Conservation (phyloP, 116 monocot genomes). For the Trichopus zeylanicus region DNA sequence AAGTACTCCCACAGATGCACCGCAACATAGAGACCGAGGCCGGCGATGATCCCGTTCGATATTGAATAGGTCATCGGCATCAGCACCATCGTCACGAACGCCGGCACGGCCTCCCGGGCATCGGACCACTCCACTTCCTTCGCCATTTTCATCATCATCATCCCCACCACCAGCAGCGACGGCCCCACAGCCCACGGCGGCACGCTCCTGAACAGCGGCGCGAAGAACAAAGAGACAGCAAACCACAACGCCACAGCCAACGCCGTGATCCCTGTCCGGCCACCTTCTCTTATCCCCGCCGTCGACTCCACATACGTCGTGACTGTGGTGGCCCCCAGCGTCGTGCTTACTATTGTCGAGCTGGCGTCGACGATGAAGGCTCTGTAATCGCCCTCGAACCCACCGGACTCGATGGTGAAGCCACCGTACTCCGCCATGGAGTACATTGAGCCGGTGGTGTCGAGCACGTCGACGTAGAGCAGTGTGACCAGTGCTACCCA, state of each 20-base stretch:
- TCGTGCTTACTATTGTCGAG: slow-evolving; percentile 33
- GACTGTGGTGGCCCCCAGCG: slow-evolving; percentile 53
- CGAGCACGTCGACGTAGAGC: slow-evolving; percentile 60
- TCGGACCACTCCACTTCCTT: slow-evolving; percentile 62
- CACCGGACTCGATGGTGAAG: slow-evolving; percentile 28
- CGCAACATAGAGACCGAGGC: slow-evolving; percentile 32
- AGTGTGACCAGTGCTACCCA: slow-evolving; percentile 45
- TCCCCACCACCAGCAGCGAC: slow-evolving; percentile 61
- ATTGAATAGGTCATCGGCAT: slow-evolving; percentile 70
- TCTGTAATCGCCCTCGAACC: slow-evolving; percentile 58
- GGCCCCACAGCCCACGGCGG: slow-evolving; percentile 78
- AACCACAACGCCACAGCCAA: slow-evolving; percentile 36
- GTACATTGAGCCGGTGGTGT: slow-evolving; percentile 67
- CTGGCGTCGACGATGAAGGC: slow-evolving; percentile 53
- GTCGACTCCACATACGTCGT: slow-evolving; percentile 66
- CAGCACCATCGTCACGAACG: slow-evolving; percentile 57
- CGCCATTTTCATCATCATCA: slow-evolving; percentile 59
- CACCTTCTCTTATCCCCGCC: slow-evolving; percentile 55
- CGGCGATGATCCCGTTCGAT: slow-evolving; percentile 57
- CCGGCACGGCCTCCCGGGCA: slow-evolving; percentile 43
- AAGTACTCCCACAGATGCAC: slow-evolving; percentile 30
- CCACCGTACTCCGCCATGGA: slow-evolving; percentile 71
- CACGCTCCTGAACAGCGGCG: slow-evolving; percentile 51
- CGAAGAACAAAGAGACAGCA: slow-evolving; percentile 31
- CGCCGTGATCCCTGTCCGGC: slow-evolving; percentile 55